These are phyloP conservation scores for Corrigiola litoralis DNA, from an alignment of 179 eudicot genomes.

Conservation along the genomic window DNA sequence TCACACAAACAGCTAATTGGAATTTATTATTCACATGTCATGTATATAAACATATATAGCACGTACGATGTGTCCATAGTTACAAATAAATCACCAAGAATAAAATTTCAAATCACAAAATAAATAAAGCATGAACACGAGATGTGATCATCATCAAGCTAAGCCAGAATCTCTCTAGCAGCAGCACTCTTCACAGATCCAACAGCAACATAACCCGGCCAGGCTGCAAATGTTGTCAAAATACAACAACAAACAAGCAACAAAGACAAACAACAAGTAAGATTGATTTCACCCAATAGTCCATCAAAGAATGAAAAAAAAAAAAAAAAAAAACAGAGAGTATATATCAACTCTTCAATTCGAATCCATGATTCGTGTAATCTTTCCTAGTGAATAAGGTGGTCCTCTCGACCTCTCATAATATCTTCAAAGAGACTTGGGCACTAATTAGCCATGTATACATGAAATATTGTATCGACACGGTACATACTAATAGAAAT, in stretches of 20 bases:
- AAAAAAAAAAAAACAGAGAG: too few species aligned
- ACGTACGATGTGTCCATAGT: background rate
- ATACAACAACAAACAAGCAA: background rate
- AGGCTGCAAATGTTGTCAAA: slow-evolving; percentile 27
- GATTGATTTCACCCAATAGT: too few species aligned
- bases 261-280: background rate
- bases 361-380: too few species aligned
- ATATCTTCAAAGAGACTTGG: too few species aligned
- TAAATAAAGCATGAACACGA: background rate
- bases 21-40: slow-evolving; percentile 1
- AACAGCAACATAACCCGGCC: slow-evolving; percentile 36
- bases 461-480: too few species aligned
- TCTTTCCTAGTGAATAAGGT: too few species aligned
- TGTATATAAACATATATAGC: background rate
- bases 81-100: slow-evolving; percentile 5
- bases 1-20: background rate
- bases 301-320: too few species aligned
- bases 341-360: too few species aligned
- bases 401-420: too few species aligned
- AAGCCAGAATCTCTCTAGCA: slow-evolving; percentile 9
- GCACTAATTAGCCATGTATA: too few species aligned
- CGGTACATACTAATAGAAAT: too few species aligned
- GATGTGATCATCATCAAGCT: background rate
- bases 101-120: background rate
- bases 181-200: slow-evolving; percentile 38